Conservation (phyloP, 2,329 filamentous ascomycete genomes). For the Epichloe coenophiala region DNA sequence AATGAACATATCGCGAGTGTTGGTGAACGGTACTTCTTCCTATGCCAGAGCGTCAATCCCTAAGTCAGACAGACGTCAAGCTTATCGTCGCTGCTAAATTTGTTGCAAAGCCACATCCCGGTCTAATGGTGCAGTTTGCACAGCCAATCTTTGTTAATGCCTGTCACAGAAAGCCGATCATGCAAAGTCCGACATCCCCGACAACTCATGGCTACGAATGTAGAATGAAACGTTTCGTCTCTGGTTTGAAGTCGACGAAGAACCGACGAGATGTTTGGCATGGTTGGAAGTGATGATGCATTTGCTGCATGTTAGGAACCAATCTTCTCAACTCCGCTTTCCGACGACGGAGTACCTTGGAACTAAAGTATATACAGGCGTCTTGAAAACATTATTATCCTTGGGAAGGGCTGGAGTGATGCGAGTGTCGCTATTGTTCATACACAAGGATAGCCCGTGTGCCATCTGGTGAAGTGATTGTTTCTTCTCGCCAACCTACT, state of each 20-base stretch:
- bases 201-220: constrained; percentile 45
- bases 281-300: constrained; percentile 35
- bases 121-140: constrained; percentile 23
- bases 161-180: constrained; percentile 50
- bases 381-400: constrained; percentile 2
- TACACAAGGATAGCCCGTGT: constrained; percentile 36
- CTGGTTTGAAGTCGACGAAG: constrained; percentile 30
- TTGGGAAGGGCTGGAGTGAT: background rate
- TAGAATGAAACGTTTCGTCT: constrained; percentile 25
- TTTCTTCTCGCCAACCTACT: constrained; percentile 53
- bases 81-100: constrained; percentile 33
- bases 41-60: constrained; percentile 42
- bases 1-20: constrained; percentile 54
- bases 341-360: constrained; percentile 29
- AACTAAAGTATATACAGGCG: constrained; percentile 42
- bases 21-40: constrained; percentile 68
- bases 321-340: background rate
- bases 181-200: constrained; percentile 68
- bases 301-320: constrained; percentile 19
- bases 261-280: constrained; percentile 42
- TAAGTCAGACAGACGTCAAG: constrained; percentile 18
- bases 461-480: constrained; percentile 36
- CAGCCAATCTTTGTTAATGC: constrained; percentile 35
- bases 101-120: constrained; percentile 59
- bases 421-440: constrained; percentile 25